phyloP scores from a whole-genome alignment of 148 eudicot genomes.

The Rheum nobile region DNA sequence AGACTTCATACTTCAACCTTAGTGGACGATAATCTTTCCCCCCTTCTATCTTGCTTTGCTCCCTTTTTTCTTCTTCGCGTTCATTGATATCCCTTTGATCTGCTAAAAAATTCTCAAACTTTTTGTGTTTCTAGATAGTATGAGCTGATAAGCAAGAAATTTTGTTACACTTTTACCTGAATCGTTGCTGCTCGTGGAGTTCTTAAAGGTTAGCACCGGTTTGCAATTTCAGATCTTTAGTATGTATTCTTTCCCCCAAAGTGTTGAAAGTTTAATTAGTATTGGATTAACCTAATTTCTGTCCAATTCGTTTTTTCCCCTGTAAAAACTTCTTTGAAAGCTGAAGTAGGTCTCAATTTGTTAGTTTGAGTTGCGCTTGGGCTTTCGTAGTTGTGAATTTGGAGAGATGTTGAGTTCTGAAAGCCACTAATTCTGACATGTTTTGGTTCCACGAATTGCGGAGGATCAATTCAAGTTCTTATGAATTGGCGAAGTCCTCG shows the following conservation, averaged over 20 bases:
- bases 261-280: background rate
- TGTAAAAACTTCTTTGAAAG: background rate
- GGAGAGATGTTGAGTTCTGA: background rate
- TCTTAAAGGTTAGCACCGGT: background rate
- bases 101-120: background rate
- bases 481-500: background rate
- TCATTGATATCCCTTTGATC: background rate
- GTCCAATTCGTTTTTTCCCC: background rate
- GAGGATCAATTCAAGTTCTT: background rate
- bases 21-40: constrained; percentile 1
- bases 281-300: background rate
- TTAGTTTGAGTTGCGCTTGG: background rate
- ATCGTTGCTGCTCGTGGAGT: background rate
- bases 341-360: background rate
- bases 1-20: background rate
- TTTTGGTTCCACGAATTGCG: background rate
- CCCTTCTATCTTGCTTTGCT: constrained; percentile 3
- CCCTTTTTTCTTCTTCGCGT: background rate
- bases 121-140: background rate
- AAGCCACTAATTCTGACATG: background rate
- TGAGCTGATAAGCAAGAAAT: background rate
- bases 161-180: background rate
- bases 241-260: background rate
- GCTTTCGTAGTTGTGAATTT: background rate
- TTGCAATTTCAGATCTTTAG: background rate